Evolutionary conservation across 176 grass and related monocot species (phyloP), one percentile per base, ranked within the genome.

Genomic region (Musa troglodytarum): DNA sequence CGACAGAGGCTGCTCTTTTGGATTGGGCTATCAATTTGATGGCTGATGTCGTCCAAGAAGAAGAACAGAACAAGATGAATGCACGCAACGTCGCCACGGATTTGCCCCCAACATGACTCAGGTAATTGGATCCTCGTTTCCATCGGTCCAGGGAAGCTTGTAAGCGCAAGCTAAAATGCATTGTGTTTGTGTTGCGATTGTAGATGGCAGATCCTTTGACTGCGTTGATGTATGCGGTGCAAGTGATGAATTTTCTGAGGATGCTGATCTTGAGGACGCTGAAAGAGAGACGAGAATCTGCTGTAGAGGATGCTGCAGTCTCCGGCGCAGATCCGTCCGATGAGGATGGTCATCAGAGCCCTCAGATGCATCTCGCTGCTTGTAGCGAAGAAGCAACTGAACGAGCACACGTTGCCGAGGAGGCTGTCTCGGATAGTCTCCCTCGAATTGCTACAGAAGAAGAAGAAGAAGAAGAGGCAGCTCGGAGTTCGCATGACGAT

Each of bases 21-120:
- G 88, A 97, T 67, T 97, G 94, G 94, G 94, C 90, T 1, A 69
- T 97, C 17, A 83, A 87, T 78, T 86, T 97, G 53, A 97, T 97
- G 94, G 88, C 88, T 14, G 90, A 98, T 85, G 88, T 93, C 49
- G 90, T 89, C 8, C 59, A 74, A 78, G 72, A 98, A 51, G 90
- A 93, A 65, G 74, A 72, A 29, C 26, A 65, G 13, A 98, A 98
- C 86, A 87, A 88, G 75, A 98, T 98, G 94, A 84, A 89, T 74
- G 69, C 90, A 8, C 84, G 94, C 49, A 98, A 98, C 84, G 80
- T 93, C 2, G 90, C 90, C 63, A 98, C 90, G 88, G 90, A 93
- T 1, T 98, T 69, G 94, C 94, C 26, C 94, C 94, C 17, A 98
- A 98, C 75, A 98, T 93, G 94, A 89, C 94, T 2, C 87, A 88